Evolutionary conservation across 495 filamentous ascomycete species (phyloP), one percentile per base, ranked within the genome.

Genomic region (Podospora didyma): DNA sequence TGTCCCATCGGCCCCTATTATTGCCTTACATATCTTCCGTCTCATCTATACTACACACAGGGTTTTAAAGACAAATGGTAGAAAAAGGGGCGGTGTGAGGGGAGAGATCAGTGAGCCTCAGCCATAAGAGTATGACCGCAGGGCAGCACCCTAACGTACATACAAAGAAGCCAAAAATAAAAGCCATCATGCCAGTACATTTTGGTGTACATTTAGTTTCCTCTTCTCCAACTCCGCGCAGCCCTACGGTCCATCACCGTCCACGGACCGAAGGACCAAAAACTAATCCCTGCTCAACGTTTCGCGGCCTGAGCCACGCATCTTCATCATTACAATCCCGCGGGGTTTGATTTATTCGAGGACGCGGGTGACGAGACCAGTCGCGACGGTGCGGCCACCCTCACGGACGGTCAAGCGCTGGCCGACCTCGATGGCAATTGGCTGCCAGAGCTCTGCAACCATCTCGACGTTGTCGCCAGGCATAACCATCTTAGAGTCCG

Each of bases 381-480:
- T 97, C 56, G 90, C 91, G 51, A 96, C 91, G 46, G 92, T 97
- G 59, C 90, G 83, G 60, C 93, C 91, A 76, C 91, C 94, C 77
- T 98, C 94, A 71, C 94, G 88, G 69, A 98, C 82, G 81, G 96
- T 98, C 80, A 97, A 90, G 52, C 94, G 87, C 80, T 94, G 88
- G 60, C 93, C 92, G 50, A 80, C 73, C 75, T 97, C 95, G 51
- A 96, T 68, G 53, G 92, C 94, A 61, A 95, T 75, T 47, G 95
- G 90, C 66, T 85, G 75, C 76, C 88, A 79, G 59, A 95, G 85
- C 59, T 83, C 78, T 75, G 88, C 88, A 58, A 89, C 73, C 90
- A 98, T 94, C 84, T 97, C 95, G 61, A 94, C 86, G 78, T 98
- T 98, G 83, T 98, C 94, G 69, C 94, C 94, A 52, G 94, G 94